Base-by-base conservation (phyloP, 495 filamentous ascomycete species). In the Aspergillus indologenus region DNA sequence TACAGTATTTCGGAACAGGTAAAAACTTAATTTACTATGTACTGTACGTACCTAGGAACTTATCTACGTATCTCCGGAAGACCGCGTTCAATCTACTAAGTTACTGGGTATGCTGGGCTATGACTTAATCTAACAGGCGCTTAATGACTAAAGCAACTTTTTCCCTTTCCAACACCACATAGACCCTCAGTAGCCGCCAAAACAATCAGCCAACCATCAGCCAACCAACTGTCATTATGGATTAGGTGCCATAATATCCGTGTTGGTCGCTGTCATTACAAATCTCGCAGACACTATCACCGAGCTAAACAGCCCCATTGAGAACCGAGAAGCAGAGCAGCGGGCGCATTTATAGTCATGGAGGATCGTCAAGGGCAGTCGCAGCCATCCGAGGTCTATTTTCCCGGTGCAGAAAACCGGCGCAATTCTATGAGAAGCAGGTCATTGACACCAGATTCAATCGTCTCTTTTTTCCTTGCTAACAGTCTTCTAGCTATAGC, bases 401-500 rank as follows among this genome's bases (percentile, higher is more conserved):
- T 61, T 29, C 52, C 65, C 68, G 65, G 75, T 68, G 49, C 60
- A 34, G 64, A 63, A 21, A 45, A 64, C 43, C 81, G 88, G 23
- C 82, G 89, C 45, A 82, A 83, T 56, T 90, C 90, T 31, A 88
- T 90, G 70, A 79, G 87, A 68, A 96, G 91, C 81, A 90, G 81
- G 84, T 87, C 57, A 19, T 24, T 62, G 55, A 47, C 3, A 45
- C 47, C 26, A 29, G 8, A 43, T 52, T 45, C 4, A 48, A 15
- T 50, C 0, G 9, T 34, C 11, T 42, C n/a, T n/a, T 54, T 58
- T 55, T 34, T 17, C 22, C 9, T 54, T 40, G 50, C 71, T 76
- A 47, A 76, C 50, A 5, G 22, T 47, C 22, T n/a, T 24, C 29
- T 65, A 84, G 81, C 70, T 77, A 87, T 44, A 95, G 90, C 72